Evolutionary conservation across 495 filamentous ascomycete genomes (phyloP).

Genomic region (Bombardia bombarda): DNA sequence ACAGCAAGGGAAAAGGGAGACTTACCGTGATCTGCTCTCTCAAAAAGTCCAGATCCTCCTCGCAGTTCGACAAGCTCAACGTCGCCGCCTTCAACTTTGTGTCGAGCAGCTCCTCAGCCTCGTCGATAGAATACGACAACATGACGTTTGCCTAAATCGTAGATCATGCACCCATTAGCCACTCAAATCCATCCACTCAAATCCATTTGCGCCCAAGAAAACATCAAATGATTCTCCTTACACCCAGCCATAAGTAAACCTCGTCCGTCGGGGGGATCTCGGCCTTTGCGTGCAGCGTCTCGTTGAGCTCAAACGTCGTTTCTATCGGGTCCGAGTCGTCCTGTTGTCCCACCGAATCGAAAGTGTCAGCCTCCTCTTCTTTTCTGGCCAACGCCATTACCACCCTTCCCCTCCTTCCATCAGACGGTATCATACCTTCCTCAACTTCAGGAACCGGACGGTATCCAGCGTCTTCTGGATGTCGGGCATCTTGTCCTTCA

Average conservation of each 20-base stretch:
- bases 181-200: no score
- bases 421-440: conserved; percentile 40
- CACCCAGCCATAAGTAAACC: conserved; percentile 93
- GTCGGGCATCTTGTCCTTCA: conserved; percentile 94
- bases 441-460: conserved; percentile 68
- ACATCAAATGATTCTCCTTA: no score
- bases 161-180: background rate
- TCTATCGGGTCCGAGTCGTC: conserved; percentile 59
- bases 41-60: conserved; percentile 95
- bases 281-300: conserved; percentile 89
- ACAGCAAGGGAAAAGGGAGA: background rate
- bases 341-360: conserved; percentile 11
- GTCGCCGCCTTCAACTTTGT: conserved; percentile 76
- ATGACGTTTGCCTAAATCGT: conserved; percentile 82
- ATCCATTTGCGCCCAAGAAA: no score
- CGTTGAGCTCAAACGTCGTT: conserved; percentile 92
- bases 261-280: conserved; percentile 75
- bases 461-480: conserved; percentile 97
- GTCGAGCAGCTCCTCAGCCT: conserved; percentile 71
- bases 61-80: conserved; percentile 70
- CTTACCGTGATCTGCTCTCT: conserved; percentile 91
- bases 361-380: background rate
- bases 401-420: background rate
- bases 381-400: background rate
- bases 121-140: conserved; percentile 84